These are phyloP conservation scores for Colletotrichum echinochloae DNA, from an alignment of 2,329 filamentous ascomycete species.

Conservation along the genomic window DNA sequence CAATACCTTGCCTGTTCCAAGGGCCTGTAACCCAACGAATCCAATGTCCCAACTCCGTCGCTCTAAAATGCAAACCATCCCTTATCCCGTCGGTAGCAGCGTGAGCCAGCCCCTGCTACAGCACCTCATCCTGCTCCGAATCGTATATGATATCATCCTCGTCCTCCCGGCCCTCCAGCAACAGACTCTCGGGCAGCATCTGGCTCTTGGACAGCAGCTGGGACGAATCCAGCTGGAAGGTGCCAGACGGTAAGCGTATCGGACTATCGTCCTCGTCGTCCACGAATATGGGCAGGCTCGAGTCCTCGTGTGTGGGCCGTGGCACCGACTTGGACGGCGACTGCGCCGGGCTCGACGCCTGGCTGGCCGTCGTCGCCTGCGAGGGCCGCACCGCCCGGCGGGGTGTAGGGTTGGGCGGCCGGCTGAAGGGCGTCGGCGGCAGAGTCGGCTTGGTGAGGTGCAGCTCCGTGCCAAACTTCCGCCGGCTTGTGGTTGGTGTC, in stretches of 20 bases:
- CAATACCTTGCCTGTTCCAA: neutral
- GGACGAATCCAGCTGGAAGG: slow-evolving; percentile 52
- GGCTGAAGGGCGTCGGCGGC: slow-evolving; percentile 36
- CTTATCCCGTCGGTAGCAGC: neutral
- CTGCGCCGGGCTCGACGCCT: slow-evolving; percentile 48
- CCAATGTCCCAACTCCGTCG: slow-evolving; percentile 22
- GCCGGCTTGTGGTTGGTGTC: slow-evolving; percentile 19
- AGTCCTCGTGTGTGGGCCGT: slow-evolving; percentile 42
- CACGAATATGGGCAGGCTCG: slow-evolving; percentile 41
- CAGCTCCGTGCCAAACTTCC: slow-evolving; percentile 26
- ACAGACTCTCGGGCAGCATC: slow-evolving; percentile 62
- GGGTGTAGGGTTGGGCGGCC: slow-evolving; percentile 37
- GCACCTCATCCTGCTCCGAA: slow-evolving; percentile 37
- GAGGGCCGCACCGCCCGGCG: slow-evolving; percentile 37
- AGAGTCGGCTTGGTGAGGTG: slow-evolving; percentile 31
- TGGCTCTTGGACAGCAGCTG: slow-evolving; percentile 65
- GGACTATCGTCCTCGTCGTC: slow-evolving; percentile 44
- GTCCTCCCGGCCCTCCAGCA: slow-evolving; percentile 50
- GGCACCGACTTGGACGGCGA: slow-evolving; percentile 48
- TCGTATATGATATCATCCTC: slow-evolving; percentile 38
- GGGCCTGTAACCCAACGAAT: neutral
- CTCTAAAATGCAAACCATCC: slow-evolving; percentile 5
- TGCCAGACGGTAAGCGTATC: slow-evolving; percentile 36
- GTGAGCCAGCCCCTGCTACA: slow-evolving; percentile 2
- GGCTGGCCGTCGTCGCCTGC: slow-evolving; percentile 54